A percentile compares a stretch with the other conserved stretches of the same genome.
Conservation (phyloP, 163 green algal genomes). For the Coccomyxa subellipsoidea region DNA sequence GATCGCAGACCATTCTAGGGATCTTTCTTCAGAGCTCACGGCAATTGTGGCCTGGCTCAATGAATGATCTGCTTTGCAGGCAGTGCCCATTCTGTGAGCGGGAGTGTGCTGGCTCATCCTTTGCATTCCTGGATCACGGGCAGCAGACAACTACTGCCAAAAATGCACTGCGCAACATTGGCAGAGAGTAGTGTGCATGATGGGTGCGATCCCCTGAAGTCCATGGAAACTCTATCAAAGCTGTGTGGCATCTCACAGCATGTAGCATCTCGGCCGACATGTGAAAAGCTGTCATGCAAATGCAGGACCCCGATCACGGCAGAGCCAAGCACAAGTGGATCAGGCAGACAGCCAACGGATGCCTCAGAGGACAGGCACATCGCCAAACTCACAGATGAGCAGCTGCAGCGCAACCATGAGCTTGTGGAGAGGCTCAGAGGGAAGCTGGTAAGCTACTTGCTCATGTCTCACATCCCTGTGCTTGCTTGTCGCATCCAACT, state of each 20-base stretch:
- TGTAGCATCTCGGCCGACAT: neutral
- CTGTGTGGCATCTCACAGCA: neutral
- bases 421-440: constrained; percentile 35
- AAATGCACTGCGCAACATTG: neutral
- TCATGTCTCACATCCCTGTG: neutral
- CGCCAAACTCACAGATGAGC: neutral
- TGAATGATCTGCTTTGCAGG: neutral
- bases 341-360: neutral
- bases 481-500: neutral
- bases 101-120: neutral
- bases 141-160: neutral
- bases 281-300: neutral
- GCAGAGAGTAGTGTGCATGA: neutral
- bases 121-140: neutral
- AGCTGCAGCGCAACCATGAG: constrained; percentile 36
- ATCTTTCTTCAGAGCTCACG: no score
- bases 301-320: neutral
- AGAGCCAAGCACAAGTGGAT: neutral
- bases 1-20: no score
- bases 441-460: constrained; percentile 30
- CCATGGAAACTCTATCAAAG: no score
- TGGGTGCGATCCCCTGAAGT: no score
- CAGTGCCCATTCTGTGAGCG: neutral
- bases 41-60: no score
- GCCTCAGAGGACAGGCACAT: neutral